Percentiles rank a stretch among this genome's conserved stretches.
These are phyloP conservation scores for Mycosphaerelloides madeirae DNA, from an alignment of 2,329 filamentous ascomycete genomes.

Conservation along the genomic window DNA sequence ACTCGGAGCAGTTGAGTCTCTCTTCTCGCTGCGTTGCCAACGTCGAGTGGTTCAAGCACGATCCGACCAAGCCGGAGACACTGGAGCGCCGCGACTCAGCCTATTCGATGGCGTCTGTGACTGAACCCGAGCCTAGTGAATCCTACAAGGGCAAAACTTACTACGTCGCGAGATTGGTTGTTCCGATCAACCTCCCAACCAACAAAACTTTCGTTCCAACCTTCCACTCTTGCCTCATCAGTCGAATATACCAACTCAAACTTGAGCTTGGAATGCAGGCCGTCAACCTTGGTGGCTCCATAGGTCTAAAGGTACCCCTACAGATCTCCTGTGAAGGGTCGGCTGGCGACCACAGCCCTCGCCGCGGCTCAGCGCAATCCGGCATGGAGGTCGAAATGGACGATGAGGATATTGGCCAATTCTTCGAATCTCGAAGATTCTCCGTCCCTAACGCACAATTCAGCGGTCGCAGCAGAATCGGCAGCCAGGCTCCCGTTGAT, in stretches of 20 bases:
- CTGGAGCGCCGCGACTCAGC: conserved; percentile 39
- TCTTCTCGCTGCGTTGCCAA: conserved; percentile 53
- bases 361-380: conserved; percentile 13
- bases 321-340: conserved; percentile 36
- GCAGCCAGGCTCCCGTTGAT: conserved; percentile 9
- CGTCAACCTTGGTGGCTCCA: conserved; percentile 39
- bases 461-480: conserved; percentile 22
- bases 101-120: conserved; percentile 23
- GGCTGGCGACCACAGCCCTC: conserved; percentile 10
- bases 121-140: conserved; percentile 34
- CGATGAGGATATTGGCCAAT: conserved; percentile 25
- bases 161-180: conserved; percentile 59
- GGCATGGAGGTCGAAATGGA: conserved; percentile 22
- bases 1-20: conserved; percentile 49
- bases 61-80: conserved; percentile 23
- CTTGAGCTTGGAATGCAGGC: conserved; percentile 54
- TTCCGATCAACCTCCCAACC: conserved; percentile 58
- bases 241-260: conserved; percentile 59
- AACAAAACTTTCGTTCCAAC: conserved; percentile 61
- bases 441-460: conserved; percentile 27
- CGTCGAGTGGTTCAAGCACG: conserved; percentile 49
- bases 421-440: conserved; percentile 35
- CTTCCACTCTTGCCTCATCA: conserved; percentile 64
- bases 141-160: conserved; percentile 46
- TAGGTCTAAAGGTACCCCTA: conserved; percentile 43